Base-by-base conservation (phyloP, 495 filamentous ascomycete species). In the Xylaria grammica region DNA sequence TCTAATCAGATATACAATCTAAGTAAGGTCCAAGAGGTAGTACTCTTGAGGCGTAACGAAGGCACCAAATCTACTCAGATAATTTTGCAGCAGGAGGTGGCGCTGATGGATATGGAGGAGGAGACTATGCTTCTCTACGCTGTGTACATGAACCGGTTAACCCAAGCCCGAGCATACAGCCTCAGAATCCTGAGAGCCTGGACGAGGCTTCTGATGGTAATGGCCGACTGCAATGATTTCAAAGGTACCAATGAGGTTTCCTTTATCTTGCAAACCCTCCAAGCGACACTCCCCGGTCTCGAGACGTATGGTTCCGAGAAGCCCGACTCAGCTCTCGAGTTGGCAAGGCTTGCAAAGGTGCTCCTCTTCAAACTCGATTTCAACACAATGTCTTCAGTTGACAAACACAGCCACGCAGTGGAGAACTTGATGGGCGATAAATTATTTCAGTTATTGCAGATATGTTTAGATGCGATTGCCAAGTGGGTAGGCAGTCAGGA, bases 391-490 rank as follows among this genome's bases (percentile, higher is more conserved):
- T 62, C 62, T 26, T 71, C 72, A 24, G 60, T 65, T 7, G 78
- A 79, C 61, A 78, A 74, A 34, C 70, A 81, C 29, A 68, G 79
- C 76, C 65, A 82, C 73, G 72, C 86, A 75, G 65, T 89, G 75
- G 69, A 93, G 55, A 84, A 94, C 71, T 75, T 94, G 46, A 88
- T 92, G 34, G 90, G 92, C 69, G 96, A 98, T 72, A 90, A 94
- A 71, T 85, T 97, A 10, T 93, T 91, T 68, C 90, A 97, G 67
- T 84, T 97, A 19, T 97, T 99, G 81, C 90, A 96, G 54, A 79
- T 92, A 29, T 91, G 89, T 55, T 79, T 96, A 22, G 84, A 85
- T 65, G 90, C 91, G 10, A 89, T 96, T 59, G 84, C 86, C 60
- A 85, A 89, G 60, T 88, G 91, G 59, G 82, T 85, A 9, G 84